Base-by-base conservation (phyloP, 768 basidiomycete species). In the Symmetrospora coprosmae region DNA sequence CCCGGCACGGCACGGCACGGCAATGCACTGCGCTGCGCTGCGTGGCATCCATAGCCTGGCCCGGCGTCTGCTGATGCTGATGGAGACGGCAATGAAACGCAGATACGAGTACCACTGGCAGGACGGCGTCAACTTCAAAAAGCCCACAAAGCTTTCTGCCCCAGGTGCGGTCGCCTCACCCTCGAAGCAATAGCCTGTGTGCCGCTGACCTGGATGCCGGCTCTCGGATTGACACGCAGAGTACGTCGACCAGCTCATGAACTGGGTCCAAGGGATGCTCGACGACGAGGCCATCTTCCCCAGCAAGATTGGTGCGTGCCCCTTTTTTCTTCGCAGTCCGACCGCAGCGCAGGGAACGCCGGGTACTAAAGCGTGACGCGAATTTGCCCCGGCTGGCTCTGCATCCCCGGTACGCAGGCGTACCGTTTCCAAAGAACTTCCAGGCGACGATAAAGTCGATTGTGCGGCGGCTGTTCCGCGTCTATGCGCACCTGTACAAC, bases 401-500 rank as follows among this genome's bases (percentile, higher is more conserved):
- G 1, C 23, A 3, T n/a, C n/a, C n/a, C n/a, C n/a, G n/a, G n/a
- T n/a, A 5, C 8, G 16, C 64, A 94, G 90, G 90, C 55, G 82
- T 89, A 3, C 82, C 87, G 1, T 97, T 97, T 73, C 86, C 90
- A 1, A 81, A 79, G 70, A 87, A 81, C 70, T 97, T 94, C 74
- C 81, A 83, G 28, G 84, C 87, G 17, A 91, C 87, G 0, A 85
- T 94, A 63, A 84, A 88, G 70, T 88, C 87, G 9, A 89, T 99
- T 61, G 80, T 88, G 60, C 80, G 94, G 43, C 81, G 94, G 27
- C 73, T 99, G 56, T 99, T 99, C 79, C 81, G 94, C 17, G 86
- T 99, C 39, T 99, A 99, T 71, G 94, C 90, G 19, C 94, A 99
- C 72, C 83, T 97, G 70, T 99, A 99, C 76, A 92, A 90, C 77